Base-by-base conservation (phyloP, 108 stramenopile species). In the Discostella pseudostelligera region DNA sequence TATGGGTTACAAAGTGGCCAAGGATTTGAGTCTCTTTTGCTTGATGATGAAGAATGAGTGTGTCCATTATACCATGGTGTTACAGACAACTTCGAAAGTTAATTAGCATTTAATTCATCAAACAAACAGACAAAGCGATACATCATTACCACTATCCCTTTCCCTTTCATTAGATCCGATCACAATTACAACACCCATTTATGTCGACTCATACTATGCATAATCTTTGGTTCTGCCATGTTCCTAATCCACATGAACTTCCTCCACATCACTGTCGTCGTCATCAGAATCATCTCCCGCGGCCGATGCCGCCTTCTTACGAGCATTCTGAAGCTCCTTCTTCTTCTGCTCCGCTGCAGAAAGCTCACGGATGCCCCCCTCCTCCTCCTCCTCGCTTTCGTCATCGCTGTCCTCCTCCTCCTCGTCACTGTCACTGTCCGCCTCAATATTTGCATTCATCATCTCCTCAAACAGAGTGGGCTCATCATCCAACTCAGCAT, bases 391-490 rank as follows among this genome's bases (percentile, higher is more conserved):
- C 35, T 82, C 84, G 9, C 81, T 75, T 16, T 51, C 51, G 10
- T 79, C 78, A 28, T 81, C 83, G 16, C 85, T 85, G 25, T 84
- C 84, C 53, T 90, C 88, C 54, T 87, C 85, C 49, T 86, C 84
- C 49, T 86, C 85, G 11, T 92, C 90, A 32, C 81, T 81, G 57
- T 89, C 88, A 24, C 64, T 74, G 39, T 97, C 96, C 43, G 93
- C 84, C 59, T 95, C 95, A 61, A 92, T 82, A 45, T 96, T 92
- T 20, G 86, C 90, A 47, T 90, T 92, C 84, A 96, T 74, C 82
- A 97, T 89, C 64, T 96, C 89, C 80, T 99, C 98, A 74, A 99
- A 99, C 75, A 99, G 70, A 0, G 98, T 98, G 8, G 98, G 96
- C 69, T 99, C 98, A 53, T 99, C 96, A 69, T 99, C 98, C 40